These are phyloP conservation scores for Acanthamoeba triangularis DNA, from an alignment of 208 protist genomes.

Conservation along the genomic window DNA sequence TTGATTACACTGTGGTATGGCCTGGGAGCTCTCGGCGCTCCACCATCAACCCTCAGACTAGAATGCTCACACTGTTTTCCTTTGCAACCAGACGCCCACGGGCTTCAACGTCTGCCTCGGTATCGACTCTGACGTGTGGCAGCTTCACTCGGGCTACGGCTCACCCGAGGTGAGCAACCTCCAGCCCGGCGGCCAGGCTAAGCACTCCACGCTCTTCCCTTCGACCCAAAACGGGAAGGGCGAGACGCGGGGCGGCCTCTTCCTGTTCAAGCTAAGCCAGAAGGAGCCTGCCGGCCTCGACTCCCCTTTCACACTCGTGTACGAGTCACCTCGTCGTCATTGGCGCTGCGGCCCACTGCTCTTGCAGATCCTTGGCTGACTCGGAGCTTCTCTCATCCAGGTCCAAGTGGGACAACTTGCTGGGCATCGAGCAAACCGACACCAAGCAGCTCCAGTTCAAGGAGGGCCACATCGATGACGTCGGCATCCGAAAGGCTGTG, in stretches of 20 bases:
- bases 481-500: conserved; percentile 40
- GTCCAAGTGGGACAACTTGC: conserved; percentile 62
- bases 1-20: conserved; percentile 69
- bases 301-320: conserved; percentile 22
- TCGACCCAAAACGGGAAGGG: conserved; percentile 46
- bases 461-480: conserved; percentile 42
- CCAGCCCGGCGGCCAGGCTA: not conserved
- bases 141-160: conserved; percentile 65
- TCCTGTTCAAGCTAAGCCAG: conserved; percentile 25
- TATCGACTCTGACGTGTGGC: conserved; percentile 37
- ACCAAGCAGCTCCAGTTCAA: conserved; percentile 13
- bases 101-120: conserved; percentile 64
- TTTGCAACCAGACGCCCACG: not conserved
- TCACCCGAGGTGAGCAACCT: conserved; percentile 56
- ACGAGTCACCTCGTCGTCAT: not conserved
- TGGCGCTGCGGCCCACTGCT: not conserved
- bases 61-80: not conserved
- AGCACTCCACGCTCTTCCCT: conserved; percentile 56
- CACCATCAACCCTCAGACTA: not conserved
- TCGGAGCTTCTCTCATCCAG: not conserved
- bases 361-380: not conserved
- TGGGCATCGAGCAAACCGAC: conserved; percentile 53
- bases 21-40: not conserved
- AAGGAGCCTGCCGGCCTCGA: not conserved
- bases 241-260: conserved; percentile 7